phyloP scores from a whole-genome alignment of 2,329 filamentous ascomycete genomes.

The Coniochaeta pulveracea region DNA sequence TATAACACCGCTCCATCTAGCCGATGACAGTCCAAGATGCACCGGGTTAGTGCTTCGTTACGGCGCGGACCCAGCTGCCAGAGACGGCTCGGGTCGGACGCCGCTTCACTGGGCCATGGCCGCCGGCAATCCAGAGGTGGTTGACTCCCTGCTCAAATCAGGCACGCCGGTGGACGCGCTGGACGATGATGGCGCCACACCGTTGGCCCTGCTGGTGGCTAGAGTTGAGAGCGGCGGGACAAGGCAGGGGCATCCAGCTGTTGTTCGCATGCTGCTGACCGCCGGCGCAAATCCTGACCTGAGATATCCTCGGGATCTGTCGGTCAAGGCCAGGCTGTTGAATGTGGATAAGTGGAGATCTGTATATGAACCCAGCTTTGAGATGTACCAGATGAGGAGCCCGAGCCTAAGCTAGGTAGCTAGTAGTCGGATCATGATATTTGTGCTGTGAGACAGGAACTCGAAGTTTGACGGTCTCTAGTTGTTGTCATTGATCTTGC shows the following conservation, averaged over 20 bases:
- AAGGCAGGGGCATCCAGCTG: constrained; percentile 1
- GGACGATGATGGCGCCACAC: constrained; percentile 5
- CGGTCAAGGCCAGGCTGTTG: constrained; percentile 5
- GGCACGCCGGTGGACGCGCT: constrained; percentile 2
- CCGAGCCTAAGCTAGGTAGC: background rate
- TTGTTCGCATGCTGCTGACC: constrained; percentile 6
- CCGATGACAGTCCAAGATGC: constrained; percentile 5
- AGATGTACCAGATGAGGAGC: background rate
- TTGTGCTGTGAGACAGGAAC: no score
- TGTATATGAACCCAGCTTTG: constrained; percentile 1
- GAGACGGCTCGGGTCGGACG: constrained; percentile 8
- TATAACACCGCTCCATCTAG: background rate
- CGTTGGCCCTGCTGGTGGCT: constrained; percentile 2
- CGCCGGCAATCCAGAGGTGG: constrained; percentile 4
- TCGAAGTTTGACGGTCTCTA: no score
- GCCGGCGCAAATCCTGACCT: constrained; percentile 5
- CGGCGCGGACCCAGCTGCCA: constrained; percentile 6
- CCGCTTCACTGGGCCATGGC: constrained; percentile 10
- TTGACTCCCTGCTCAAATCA: background rate
- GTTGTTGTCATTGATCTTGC: no score
- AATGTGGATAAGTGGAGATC: constrained; percentile 4
- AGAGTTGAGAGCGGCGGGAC: constrained; percentile 1
- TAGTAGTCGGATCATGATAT: no score
- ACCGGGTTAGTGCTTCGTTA: constrained; percentile 6
- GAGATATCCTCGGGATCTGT: background rate